A percentile compares a stretch with the other conserved stretches of the same genome.
phyloP scores from a whole-genome alignment of 208 protist species.

The Trypanosoma avium region DNA sequence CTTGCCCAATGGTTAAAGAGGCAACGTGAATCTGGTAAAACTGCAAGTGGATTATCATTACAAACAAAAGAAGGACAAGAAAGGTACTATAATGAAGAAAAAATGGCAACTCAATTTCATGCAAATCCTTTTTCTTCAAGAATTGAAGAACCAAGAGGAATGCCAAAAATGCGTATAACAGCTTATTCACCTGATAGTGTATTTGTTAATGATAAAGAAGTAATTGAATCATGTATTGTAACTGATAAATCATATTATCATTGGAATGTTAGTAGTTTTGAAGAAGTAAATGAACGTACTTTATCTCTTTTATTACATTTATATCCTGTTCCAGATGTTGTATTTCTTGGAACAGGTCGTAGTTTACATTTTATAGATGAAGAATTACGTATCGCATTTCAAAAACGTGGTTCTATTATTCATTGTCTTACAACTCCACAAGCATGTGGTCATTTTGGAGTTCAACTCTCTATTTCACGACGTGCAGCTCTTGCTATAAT shows the following conservation, averaged over 20 bases:
- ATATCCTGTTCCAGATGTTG: slow-evolving; percentile 86
- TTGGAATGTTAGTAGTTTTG: slow-evolving; percentile 89
- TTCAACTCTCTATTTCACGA: slow-evolving; percentile 80
- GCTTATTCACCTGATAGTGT: slow-evolving; percentile 89
- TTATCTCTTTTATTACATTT: slow-evolving; percentile 81
- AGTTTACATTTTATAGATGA: slow-evolving; percentile 89
- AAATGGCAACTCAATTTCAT: slow-evolving; percentile 91
- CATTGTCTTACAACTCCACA: slow-evolving; percentile 88
- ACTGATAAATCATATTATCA: slow-evolving; percentile 86
- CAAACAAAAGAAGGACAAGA: slow-evolving; percentile 85
- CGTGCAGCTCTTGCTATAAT: slow-evolving; percentile 79
- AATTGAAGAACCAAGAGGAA: slow-evolving; percentile 73
- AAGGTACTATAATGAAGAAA: slow-evolving; percentile 91
- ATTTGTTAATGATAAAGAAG: slow-evolving; percentile 88
- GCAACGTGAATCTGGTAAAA: slow-evolving; percentile 80
- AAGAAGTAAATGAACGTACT: slow-evolving; percentile 86
- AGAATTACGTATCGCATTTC: slow-evolving; percentile 83
- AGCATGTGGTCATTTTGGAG: slow-evolving; percentile 80
- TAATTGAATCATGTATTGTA: slow-evolving; percentile 90
- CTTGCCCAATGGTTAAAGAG: slow-evolving; percentile 88
- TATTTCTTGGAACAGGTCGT: slow-evolving; percentile 85
- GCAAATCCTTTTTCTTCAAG: slow-evolving; percentile 85
- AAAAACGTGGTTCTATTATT: slow-evolving; percentile 83
- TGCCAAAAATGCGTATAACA: slow-evolving; percentile 72
- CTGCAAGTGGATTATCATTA: slow-evolving; percentile 65